phyloP scores from a whole-genome alignment of 2,329 filamentous ascomycete genomes.

The Penicillium sp. region DNA sequence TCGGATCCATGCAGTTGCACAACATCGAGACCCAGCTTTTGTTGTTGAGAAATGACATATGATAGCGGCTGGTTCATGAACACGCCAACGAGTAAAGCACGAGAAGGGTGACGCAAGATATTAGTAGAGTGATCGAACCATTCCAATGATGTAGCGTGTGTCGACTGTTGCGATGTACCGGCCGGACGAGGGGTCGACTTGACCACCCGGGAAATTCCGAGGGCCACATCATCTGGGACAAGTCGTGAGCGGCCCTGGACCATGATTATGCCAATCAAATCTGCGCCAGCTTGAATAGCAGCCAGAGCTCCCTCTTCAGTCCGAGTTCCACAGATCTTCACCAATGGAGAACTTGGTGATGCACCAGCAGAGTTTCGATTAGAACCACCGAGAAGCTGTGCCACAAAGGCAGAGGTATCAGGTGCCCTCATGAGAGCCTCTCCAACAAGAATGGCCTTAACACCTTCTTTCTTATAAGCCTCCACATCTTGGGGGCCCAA shows the following conservation, averaged over 20 bases:
- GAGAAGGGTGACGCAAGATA: slow-evolving; percentile 52
- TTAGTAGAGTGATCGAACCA: slow-evolving; percentile 66
- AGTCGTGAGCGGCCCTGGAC: slow-evolving; percentile 78
- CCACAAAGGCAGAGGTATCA: slow-evolving; percentile 79
- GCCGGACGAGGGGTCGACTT: slow-evolving; percentile 51
- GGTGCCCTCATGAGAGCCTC: slow-evolving; percentile 93
- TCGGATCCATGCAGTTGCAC: slow-evolving; percentile 93
- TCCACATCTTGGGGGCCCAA: slow-evolving; percentile 83
- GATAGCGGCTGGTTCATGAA: slow-evolving; percentile 87
- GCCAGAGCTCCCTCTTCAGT: slow-evolving; percentile 75
- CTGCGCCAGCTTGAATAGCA: slow-evolving; percentile 82
- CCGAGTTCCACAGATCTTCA: slow-evolving; percentile 95
- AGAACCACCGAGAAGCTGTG: slow-evolving; percentile 69
- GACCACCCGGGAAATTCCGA: slow-evolving; percentile 76
- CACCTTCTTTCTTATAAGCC: slow-evolving; percentile 82
- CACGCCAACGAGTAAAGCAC: slow-evolving; percentile 84
- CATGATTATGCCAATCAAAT: slow-evolving; percentile 89
- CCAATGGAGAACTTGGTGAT: slow-evolving; percentile 55
- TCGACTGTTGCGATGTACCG: slow-evolving; percentile 18
- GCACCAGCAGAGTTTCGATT: slow-evolving; percentile 22
- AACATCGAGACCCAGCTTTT: slow-evolving; percentile 74
- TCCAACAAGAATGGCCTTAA: slow-evolving; percentile 89
- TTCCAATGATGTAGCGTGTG: slow-evolving; percentile 49
- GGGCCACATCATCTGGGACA: slow-evolving; percentile 74
- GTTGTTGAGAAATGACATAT: slow-evolving; percentile 77